Evolutionary conservation across 1,139 yeast genomes (phyloP).

Genomic region (Blastobotrys indianensis): DNA sequence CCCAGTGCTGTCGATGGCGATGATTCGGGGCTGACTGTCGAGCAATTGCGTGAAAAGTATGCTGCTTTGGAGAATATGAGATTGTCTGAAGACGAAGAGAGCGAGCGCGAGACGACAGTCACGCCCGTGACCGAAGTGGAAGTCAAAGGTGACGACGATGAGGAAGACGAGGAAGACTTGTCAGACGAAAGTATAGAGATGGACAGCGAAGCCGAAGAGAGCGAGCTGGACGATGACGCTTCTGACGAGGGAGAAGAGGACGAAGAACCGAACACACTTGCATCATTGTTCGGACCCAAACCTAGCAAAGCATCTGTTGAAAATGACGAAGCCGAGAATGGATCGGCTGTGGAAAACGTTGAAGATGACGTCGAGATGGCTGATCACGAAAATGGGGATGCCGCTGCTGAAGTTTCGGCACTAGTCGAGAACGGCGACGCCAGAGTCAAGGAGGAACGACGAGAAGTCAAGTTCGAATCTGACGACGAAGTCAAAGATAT

Average conservation of each 20-base stretch:
- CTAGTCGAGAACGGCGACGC: conserved; percentile 1
- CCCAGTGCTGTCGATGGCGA: conserved; percentile 21
- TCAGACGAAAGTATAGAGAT: conserved; percentile 23
- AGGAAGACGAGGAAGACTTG: conserved; percentile 18
- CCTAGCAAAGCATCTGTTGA: too few relatives aligned
- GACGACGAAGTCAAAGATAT: conserved; percentile 18
- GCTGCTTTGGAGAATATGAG: conserved; percentile 40
- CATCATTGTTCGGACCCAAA: conserved; percentile 11
- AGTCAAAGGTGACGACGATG: conserved; percentile 26
- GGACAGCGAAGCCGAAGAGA: conserved; percentile 28
- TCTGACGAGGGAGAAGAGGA: conserved; percentile 18
- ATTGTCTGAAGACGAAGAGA: conserved; percentile 13
- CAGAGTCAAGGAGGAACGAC: conserved; percentile 16
- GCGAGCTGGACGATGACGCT: conserved; percentile 21
- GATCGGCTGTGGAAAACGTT: conserved; percentile 4
- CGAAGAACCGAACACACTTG: conserved; percentile 14
- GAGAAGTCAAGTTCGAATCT: conserved; percentile 15
- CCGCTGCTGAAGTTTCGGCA: conserved; percentile 3
- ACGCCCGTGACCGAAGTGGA: conserved; percentile 27
- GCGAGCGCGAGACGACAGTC: conserved; percentile 19
- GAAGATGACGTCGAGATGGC: conserved; percentile 10
- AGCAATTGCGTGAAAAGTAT: conserved; percentile 61
- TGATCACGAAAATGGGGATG: conserved; percentile 10
- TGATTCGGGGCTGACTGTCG: conserved; percentile 58
- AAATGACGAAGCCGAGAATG: background rate